Conservation (phyloP, 176 grass and related monocot genomes). For the Bonia amplexicaulis region DNA sequence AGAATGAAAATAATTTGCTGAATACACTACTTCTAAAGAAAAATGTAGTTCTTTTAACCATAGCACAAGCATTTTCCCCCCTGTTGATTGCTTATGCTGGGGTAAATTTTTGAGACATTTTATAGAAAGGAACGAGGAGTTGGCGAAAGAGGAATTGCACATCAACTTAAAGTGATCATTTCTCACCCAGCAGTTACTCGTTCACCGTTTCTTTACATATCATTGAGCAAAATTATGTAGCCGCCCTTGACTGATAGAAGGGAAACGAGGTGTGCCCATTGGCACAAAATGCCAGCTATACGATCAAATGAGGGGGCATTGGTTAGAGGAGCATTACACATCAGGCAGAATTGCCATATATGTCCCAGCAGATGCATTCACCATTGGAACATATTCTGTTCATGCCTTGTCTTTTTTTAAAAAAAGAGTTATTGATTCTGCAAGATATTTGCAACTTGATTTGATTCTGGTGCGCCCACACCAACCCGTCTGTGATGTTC, state of each 20-base stretch:
- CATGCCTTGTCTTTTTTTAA: conserved; percentile 28
- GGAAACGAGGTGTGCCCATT: conserved; percentile 22
- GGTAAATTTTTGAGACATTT: not conserved
- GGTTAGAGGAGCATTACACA: conserved; percentile 22
- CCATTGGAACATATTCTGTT: conserved; percentile 35
- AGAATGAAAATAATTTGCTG: conserved; percentile 21
- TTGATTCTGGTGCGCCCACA: not conserved
- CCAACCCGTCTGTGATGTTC: conserved; percentile 11
- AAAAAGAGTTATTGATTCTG: conserved; percentile 21
- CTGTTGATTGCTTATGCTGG: conserved; percentile 1
- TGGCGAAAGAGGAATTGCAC: not conserved
- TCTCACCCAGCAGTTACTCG: not conserved
- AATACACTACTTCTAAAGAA: not conserved
- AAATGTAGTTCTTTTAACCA: not conserved
- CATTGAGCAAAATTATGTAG: conserved; percentile 21
- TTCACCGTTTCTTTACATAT: not conserved
- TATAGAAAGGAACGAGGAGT: not conserved
- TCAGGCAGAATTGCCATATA: conserved; percentile 44
- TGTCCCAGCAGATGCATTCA: conserved; percentile 40
- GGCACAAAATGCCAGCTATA: conserved; percentile 45
- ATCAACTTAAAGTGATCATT: conserved; percentile 5
- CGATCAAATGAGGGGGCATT: conserved; percentile 40
- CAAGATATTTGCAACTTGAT: conserved; percentile 27
- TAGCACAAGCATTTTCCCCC: not conserved
- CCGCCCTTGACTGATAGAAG: conserved; percentile 21